phyloP scores from a whole-genome alignment of 441 rosid species.

The Flueggea neowawraea region DNA sequence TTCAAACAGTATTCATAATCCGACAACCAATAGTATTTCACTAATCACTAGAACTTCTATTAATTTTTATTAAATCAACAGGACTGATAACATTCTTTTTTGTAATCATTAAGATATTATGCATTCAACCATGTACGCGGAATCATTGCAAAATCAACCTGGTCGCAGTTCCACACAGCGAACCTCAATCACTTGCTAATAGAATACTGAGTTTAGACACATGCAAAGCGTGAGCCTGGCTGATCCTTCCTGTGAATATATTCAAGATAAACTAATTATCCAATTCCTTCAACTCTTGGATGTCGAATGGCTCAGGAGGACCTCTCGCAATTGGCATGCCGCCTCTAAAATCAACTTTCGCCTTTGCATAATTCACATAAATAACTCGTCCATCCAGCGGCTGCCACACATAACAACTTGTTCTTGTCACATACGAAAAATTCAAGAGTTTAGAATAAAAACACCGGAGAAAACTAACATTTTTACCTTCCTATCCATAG shows the following conservation, averaged over 20 bases:
- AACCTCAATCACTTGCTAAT: neutral
- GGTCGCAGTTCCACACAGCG: neutral
- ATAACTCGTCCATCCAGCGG: constrained; percentile 62
- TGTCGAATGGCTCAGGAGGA: constrained; percentile 49
- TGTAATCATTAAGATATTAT: too few species aligned
- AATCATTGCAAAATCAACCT: too few species aligned
- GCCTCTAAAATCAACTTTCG: constrained; percentile 23
- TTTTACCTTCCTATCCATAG: constrained; percentile 71
- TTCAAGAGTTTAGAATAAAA: neutral
- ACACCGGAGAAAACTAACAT: neutral
- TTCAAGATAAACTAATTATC: neutral
- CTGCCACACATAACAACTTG: constrained; percentile 28
- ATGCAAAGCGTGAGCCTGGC: neutral
- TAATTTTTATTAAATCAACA: too few species aligned
- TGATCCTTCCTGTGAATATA: constrained; percentile 2
- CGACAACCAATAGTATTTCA: too few species aligned
- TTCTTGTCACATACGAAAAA: neutral
- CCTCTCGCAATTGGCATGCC: constrained; percentile 77
- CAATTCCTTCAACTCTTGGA: constrained; percentile 6
- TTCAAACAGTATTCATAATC: too few species aligned
- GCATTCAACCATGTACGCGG: too few species aligned
- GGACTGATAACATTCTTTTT: too few species aligned
- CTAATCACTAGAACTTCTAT: too few species aligned
- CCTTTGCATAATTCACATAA: constrained; percentile 75
- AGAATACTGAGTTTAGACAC: neutral